A percentile compares a stretch with the other conserved stretches of the same genome.
phyloP scores from a whole-genome alignment of 2,329 filamentous ascomycete species.

The Byssochlamys sp. region DNA sequence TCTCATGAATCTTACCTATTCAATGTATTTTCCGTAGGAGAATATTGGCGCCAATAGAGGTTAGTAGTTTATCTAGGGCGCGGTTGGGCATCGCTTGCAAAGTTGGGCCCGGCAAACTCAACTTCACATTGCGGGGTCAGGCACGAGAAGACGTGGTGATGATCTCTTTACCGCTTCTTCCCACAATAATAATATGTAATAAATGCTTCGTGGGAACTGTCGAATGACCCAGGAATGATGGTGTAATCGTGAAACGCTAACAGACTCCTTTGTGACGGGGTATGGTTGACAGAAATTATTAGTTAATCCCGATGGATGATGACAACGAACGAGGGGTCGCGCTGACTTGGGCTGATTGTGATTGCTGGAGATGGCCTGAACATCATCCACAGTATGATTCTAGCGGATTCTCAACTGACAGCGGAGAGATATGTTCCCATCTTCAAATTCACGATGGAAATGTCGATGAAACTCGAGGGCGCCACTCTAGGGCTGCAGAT shows the following conservation, averaged over 20 bases:
- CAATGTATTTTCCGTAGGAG: background rate
- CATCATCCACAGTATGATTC: background rate
- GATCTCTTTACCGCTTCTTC: background rate
- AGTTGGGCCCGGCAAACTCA: background rate
- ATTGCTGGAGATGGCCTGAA: no score
- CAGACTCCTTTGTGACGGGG: background rate
- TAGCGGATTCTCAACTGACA: background rate
- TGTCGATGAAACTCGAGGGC: background rate
- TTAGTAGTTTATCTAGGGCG: background rate
- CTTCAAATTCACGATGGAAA: background rate
- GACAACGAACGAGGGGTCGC: no score
- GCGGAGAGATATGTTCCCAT: background rate
- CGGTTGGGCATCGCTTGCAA: background rate
- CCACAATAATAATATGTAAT: background rate
- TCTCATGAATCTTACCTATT: background rate
- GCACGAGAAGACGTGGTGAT: background rate
- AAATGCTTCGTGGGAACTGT: background rate
- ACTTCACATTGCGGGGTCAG: background rate
- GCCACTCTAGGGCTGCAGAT: background rate
- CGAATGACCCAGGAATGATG: background rate
- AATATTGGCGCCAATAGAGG: background rate
- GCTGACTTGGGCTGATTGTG: no score
- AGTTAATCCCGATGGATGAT: no score
- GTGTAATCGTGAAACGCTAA: background rate
- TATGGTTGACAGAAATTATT: background rate